Evolutionary conservation across 1,284 basidiomycete species (phyloP), one percentile per base, ranked within the genome.

Genomic region (Schizophyllum commune): DNA sequence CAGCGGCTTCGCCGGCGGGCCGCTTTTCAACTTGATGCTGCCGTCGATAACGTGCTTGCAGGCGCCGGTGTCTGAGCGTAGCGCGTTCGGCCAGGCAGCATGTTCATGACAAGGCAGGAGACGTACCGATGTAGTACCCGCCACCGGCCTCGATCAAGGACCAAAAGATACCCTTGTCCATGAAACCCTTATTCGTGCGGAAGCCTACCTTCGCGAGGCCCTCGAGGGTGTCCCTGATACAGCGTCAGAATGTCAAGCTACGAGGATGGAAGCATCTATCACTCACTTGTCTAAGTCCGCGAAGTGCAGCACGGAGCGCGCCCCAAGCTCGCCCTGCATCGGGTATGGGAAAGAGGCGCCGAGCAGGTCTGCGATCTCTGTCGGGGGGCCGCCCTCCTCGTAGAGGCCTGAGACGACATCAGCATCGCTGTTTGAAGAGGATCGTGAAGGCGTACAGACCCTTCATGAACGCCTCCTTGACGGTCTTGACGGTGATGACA

Each of bases 11-110:
- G 39, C 39, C 13, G 39, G 39, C 55, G 75, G 77, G 59, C 83
- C 83, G 67, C 79, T 83, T 72, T 88, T 88, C 58, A 91, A 73
- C 68, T 87, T 87, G 74, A 91, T 88, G 68, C 85, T 83, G 32
- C 84, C 83, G 63, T 88, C 83, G 62, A 83, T 78, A 66, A 91
- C 81, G 65, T 83, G 71, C 68, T 88, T 80, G 62, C 82, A 84
- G 22, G 81, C 83, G 60, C 88, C 88, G 52, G 82, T 80, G 63
- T 88, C 85, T 74, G 77, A 72, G 68, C 78, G 13, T 17, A 47
- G 39, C 39, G 17, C 9, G 9, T 47, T 11, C 39, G 9, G 33
- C 74, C 71, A 52, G 39, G 39, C 9, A 11, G 39, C 39, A 47
- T 47, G 77, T 13, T 76, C 77, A 5, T 70, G 77, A 51, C 72